Evolutionary conservation across 192 early-diverging fungal species (phyloP).

Genomic region (Umbelopsis sp.): DNA sequence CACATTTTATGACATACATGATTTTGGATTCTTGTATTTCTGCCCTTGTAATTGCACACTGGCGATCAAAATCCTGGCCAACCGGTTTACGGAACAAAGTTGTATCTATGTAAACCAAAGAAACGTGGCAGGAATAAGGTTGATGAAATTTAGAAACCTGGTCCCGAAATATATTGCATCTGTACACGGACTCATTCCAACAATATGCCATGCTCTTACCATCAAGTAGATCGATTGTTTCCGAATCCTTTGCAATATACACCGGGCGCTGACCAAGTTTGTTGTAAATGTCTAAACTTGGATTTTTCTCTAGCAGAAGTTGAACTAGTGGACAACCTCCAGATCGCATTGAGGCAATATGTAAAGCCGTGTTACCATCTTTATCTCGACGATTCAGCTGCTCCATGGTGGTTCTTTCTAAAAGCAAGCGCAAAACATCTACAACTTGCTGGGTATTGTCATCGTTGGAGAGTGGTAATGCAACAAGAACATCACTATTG

Average conservation of each 20-base stretch:
- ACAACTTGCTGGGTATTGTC: neutral
- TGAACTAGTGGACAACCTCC: constrained; percentile 27
- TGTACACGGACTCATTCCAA: neutral
- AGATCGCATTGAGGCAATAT: constrained; percentile 38
- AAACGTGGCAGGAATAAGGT: neutral
- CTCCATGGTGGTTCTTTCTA: neutral
- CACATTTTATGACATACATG: constrained; percentile 43
- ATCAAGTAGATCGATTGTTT: constrained; percentile 34
- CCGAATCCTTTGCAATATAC: constrained; percentile 37
- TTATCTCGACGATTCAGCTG: constrained; percentile 31
- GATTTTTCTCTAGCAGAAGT: constrained; percentile 32
- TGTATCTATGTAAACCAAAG: neutral
- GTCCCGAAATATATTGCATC: too few relatives aligned
- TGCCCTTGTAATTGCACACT: constrained; percentile 33
- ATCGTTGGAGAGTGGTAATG: neutral
- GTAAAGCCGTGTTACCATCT: constrained; percentile 43
- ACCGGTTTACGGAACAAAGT: constrained; percentile 1
- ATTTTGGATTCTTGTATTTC: constrained; percentile 18
- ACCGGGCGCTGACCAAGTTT: constrained; percentile 38
- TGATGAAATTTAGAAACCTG: neutral
- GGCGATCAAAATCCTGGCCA: constrained; percentile 2
- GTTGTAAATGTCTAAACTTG: constrained; percentile 36
- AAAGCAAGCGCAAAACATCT: constrained; percentile 1
- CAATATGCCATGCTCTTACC: constrained; percentile 29
- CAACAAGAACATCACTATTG: neutral